Evolutionary conservation across 2,329 filamentous ascomycete genomes (phyloP).

Genomic region (Chaetomium sp.): DNA sequence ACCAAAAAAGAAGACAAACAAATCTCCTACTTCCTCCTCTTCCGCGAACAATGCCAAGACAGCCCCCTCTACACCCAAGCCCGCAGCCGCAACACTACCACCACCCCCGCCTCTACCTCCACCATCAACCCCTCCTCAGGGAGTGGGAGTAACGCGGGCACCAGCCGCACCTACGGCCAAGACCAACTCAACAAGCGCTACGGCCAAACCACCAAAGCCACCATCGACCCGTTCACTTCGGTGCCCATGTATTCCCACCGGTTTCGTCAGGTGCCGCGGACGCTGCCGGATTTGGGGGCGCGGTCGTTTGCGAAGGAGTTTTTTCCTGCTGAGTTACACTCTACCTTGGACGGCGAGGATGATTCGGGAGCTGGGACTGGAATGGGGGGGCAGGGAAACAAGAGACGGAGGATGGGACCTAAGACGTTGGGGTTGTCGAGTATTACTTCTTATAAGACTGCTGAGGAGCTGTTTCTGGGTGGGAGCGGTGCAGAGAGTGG

Average conservation of each 20-base stretch:
- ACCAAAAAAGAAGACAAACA: slow-evolving; percentile 39
- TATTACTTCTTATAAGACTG: slow-evolving; percentile 43
- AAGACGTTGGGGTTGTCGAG: slow-evolving; percentile 42
- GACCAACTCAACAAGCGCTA: slow-evolving; percentile 53
- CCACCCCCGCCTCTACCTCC: too few relatives aligned
- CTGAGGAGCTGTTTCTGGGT: slow-evolving; percentile 44
- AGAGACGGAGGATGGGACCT: slow-evolving; percentile 28
- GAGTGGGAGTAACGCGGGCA: slow-evolving; percentile 13
- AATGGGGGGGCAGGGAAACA: slow-evolving; percentile 26
- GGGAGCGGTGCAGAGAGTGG: too few relatives aligned
- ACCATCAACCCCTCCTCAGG: too few relatives aligned
- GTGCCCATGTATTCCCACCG: slow-evolving; percentile 53
- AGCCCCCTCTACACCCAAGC: slow-evolving; percentile 52
- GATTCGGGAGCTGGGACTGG: slow-evolving; percentile 17
- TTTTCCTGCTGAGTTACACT: slow-evolving; percentile 51
- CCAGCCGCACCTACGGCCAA: slow-evolving; percentile 42
- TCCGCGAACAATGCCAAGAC: slow-evolving; percentile 51
- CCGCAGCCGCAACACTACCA: slow-evolving; percentile 30
- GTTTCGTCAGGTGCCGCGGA: slow-evolving; percentile 45
- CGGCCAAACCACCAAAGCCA: slow-evolving; percentile 48
- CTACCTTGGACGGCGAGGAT: slow-evolving; percentile 46
- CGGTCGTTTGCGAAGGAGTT: slow-evolving; percentile 44
- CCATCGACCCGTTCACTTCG: slow-evolving; percentile 51
- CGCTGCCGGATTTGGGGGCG: slow-evolving; percentile 47
- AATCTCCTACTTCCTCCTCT: slow-evolving; percentile 47